A percentile compares a stretch with the other conserved stretches of the same genome.
Evolutionary conservation across 352 stramenopile species (phyloP).

Genomic region (Phytophthora chlamydospora): DNA sequence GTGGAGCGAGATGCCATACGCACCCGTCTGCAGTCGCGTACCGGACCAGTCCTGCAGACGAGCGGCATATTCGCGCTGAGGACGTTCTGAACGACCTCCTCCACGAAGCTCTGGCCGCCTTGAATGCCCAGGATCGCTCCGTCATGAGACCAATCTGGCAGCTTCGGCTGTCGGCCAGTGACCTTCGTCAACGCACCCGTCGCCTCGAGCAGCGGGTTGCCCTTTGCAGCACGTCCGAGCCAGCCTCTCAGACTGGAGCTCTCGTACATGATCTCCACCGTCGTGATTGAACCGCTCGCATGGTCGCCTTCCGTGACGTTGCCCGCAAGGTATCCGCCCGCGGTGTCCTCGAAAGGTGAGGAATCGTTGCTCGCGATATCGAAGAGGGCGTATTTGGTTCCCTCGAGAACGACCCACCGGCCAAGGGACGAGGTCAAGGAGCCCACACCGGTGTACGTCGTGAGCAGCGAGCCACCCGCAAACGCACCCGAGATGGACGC

Average conservation of each 20-base stretch:
- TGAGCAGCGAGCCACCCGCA: slow-evolving; percentile 27
- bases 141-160: slow-evolving; percentile 32
- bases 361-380: slow-evolving; percentile 30
- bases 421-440: slow-evolving; percentile 27
- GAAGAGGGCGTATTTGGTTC: slow-evolving; percentile 33
- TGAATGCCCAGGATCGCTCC: slow-evolving; percentile 34
- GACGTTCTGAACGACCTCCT: slow-evolving; percentile 27
- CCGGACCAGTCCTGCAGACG: slow-evolving; percentile 31
- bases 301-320: slow-evolving; percentile 30
- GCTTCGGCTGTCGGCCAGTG: slow-evolving; percentile 22
- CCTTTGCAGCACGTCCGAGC: slow-evolving; percentile 21
- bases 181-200: slow-evolving; percentile 28
- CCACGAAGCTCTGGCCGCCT: slow-evolving; percentile 35
- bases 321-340: slow-evolving; percentile 26
- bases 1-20: slow-evolving; percentile 25
- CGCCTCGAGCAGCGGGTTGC: slow-evolving; percentile 29
- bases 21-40: slow-evolving; percentile 25
- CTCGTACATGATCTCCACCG: slow-evolving; percentile 32
- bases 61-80: slow-evolving; percentile 28
- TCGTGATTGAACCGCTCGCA: slow-evolving; percentile 17
- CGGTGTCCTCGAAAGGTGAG: slow-evolving; percentile 33
- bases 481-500: slow-evolving; percentile 28
- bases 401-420: slow-evolving; percentile 29
- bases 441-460: slow-evolving; percentile 30
- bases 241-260: slow-evolving; percentile 23